A percentile compares a stretch with the other conserved stretches of the same genome.
phyloP scores from a whole-genome alignment of 805 yeast genomes.

The Huiozyma sinensis region DNA sequence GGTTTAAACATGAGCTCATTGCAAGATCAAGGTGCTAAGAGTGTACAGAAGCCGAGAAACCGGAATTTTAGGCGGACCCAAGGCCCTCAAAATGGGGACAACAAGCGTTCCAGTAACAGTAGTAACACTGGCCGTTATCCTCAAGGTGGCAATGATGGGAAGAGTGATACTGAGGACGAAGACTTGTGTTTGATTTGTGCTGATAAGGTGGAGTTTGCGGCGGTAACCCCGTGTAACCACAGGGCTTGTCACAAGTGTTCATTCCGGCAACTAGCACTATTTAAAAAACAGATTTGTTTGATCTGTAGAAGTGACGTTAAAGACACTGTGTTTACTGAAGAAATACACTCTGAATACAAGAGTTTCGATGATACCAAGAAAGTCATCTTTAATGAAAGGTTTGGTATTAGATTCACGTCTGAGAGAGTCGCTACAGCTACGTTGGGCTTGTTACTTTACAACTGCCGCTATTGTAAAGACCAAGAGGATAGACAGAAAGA shows the following conservation, averaged over 20 bases:
- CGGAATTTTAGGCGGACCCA: conserved; percentile 10
- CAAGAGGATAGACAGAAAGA: conserved; percentile 17
- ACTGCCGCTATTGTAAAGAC: conserved; percentile 42
- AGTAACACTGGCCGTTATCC: no score
- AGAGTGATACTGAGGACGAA: conserved; percentile 28
- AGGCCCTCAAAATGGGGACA: conserved; percentile 10
- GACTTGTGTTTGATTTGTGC: conserved; percentile 76
- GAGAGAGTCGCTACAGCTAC: conserved; percentile 38
- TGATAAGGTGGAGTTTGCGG: conserved; percentile 48
- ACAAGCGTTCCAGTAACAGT: conserved; percentile 2
- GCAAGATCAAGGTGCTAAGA: not conserved
- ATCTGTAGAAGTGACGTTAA: conserved; percentile 72
- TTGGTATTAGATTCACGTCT: conserved; percentile 52
- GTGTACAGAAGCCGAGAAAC: not conserved
- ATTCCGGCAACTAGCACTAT: conserved; percentile 72
- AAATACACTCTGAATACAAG: conserved; percentile 28
- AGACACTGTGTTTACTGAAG: conserved; percentile 47
- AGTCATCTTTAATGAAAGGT: conserved; percentile 30
- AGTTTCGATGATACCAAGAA: conserved; percentile 26
- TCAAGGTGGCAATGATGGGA: not conserved
- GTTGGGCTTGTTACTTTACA: conserved; percentile 39
- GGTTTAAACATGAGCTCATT: no score
- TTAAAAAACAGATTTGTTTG: conserved; percentile 62
- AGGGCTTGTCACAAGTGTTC: conserved; percentile 74
- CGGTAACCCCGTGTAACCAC: conserved; percentile 78